Evolutionary conservation across 2,329 filamentous ascomycete genomes (phyloP), one percentile per base, ranked within the genome.

Genomic region (Fonsecaea monophora): DNA sequence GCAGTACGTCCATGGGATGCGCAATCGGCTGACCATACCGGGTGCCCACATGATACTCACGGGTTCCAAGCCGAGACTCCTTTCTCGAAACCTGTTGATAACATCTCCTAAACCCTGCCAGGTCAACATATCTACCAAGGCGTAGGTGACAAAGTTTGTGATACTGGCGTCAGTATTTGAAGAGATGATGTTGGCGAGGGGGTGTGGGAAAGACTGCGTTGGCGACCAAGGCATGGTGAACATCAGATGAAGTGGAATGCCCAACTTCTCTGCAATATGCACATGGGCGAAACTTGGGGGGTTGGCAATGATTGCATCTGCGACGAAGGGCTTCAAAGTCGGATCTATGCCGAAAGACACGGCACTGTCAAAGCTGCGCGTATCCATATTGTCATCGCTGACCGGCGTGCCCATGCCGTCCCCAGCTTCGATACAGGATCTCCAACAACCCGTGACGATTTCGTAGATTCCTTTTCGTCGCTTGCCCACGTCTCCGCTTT

Each of bases 201-300:
- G 93, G 73, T 97, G 93, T 0, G 92, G 91, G 71, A 96, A 96
- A 0, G 90, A 87, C 75, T 92, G 88, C 0, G 93, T 96, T 0
- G 92, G 90, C 1, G 91, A 91, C 90, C 92, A 96, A 0, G 93
- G 93, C 92, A 97, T 96, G 66, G 93, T 97, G 79, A 96, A 97
- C 91, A 96, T 96, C 78, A 96, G 81, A 75, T 94, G 90, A 2
- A 94, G 77, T 0, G 92, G 92, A 21, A 94, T 87, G 0, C 91
- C 91, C 30, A 95, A 77, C 32, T 90, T 87, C 77, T 95, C 91
- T 0, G 92, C 92, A 69, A 91, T 92, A 77, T 93, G 91, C 0
- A 93, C 82, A 74, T 93, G 91, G 0, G 89, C 90, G 76, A 94
- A 92, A 69, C 86, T 89, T 0, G 90, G 90, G 0, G 92, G 92